Percentiles rank a stretch among this genome's conserved stretches.
Evolutionary conservation across 2,329 filamentous ascomycete genomes (phyloP).

Genomic region (Cytospora schulzeri): DNA sequence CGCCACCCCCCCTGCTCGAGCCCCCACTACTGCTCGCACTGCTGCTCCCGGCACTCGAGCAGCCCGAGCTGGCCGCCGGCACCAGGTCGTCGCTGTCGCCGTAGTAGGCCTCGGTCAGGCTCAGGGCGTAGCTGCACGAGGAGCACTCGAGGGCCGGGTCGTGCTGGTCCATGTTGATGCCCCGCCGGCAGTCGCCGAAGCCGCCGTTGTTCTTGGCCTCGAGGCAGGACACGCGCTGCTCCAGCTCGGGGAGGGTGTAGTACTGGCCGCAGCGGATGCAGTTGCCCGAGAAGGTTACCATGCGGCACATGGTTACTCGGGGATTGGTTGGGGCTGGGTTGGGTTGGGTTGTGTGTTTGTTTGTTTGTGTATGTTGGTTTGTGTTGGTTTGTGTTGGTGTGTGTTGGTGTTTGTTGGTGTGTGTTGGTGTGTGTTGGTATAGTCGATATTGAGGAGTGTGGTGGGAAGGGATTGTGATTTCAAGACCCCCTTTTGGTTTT

Average conservation of each 20-base stretch:
- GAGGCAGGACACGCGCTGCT: constrained; percentile 50
- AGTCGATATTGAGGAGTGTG: not conserved
- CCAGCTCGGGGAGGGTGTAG: constrained; percentile 48
- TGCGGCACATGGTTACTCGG: constrained; percentile 48
- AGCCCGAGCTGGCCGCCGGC: constrained; percentile 8
- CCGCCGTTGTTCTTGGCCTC: constrained; percentile 51
- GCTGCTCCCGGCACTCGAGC: not conserved
- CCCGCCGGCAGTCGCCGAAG: constrained; percentile 47
- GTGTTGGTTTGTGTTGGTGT: not conserved
- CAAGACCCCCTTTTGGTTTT: not conserved
- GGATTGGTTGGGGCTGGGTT: not conserved
- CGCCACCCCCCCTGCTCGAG: not conserved
- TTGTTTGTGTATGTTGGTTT: not conserved
- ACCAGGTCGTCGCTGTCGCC: constrained; percentile 36
- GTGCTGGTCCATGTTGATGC: constrained; percentile 47
- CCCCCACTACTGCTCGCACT: not conserved
- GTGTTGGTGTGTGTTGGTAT: no score
- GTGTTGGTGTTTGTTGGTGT: not conserved
- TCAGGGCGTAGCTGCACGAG: constrained; percentile 36
- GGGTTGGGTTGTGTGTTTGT: not conserved
- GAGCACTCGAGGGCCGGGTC: constrained; percentile 52
- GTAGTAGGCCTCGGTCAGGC: constrained; percentile 36
- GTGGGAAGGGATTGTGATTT: not conserved
- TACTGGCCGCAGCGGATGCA: constrained; percentile 46
- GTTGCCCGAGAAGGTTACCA: constrained; percentile 46